Evolutionary conservation across 805 yeast genomes (phyloP), one percentile per base, ranked within the genome.

Genomic region (Candida quercuum): DNA sequence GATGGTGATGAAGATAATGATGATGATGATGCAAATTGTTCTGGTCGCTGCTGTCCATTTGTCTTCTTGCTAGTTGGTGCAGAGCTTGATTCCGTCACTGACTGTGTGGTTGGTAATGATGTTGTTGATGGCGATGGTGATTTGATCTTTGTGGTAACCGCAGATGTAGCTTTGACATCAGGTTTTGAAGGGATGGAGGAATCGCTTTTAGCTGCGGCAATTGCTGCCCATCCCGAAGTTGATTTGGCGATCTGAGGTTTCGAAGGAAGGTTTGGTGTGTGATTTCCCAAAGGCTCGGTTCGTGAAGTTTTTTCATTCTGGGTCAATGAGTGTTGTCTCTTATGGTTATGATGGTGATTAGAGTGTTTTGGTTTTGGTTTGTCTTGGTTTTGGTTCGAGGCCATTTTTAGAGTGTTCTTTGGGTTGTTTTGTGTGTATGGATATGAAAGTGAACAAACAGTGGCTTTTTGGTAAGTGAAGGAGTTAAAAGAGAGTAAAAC

Each of bases 141-240:
- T 16, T 6, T 24, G n/a, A 8, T 24, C 6, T 8, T 24, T 8
- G n/a, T 24, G 27, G 27, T 24, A 14, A 24, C 6, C 14, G 28
- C 14, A 13, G n/a, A n/a, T n/a, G n/a, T n/a, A 22, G 24, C 24
- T 22, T 22, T 22, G 24, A 22, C 24, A 26, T 14, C n/a, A 14
- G 28, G 8, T 26, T 26, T 14, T 14, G 8, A n/a, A n/a, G n/a
- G 15, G 9, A 7, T 26, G 28, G 15, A 13, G 9, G 10, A 9
- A 26, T 35, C 35, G n/a, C 20, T 28, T 34, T 35, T 40, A 3
- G 38, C 34, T 12, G 48, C 49, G 5, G 47, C 48, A 23, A 43
- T 39, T 24, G 49, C 45, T 8, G 52, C 52, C 52, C 52, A 48
- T 1, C 49, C 51, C 7, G 35, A 6, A 11, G 21, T 27, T 17